Conservation (phyloP, 805 yeast genomes). For the Wickerhamiella vanderwaltii region DNA sequence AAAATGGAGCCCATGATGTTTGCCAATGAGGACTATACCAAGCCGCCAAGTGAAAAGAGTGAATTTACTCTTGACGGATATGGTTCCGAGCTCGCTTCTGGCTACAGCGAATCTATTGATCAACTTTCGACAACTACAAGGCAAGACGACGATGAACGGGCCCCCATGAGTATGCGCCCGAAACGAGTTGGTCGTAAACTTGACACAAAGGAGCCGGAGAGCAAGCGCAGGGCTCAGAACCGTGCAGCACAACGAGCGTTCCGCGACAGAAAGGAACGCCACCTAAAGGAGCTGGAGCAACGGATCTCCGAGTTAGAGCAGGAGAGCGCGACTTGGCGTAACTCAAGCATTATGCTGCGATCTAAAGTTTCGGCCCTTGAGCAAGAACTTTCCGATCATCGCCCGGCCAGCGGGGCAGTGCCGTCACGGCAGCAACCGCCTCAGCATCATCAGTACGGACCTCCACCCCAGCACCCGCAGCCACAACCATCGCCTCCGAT, state of each 20-base stretch:
- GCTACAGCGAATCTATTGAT: not conserved
- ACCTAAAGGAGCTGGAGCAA: slow-evolving; percentile 73
- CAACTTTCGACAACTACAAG: not conserved
- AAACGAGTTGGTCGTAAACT: slow-evolving; percentile 37
- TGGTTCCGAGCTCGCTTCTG: not conserved
- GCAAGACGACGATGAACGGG: slow-evolving; percentile 3
- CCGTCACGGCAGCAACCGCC: not conserved
- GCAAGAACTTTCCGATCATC: slow-evolving; percentile 38
- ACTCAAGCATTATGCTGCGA: slow-evolving; percentile 63
- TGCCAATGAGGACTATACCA: not conserved
- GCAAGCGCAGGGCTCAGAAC: slow-evolving; percentile 89
- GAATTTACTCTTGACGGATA: not conserved
- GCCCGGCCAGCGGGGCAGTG: not conserved
- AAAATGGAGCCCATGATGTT: slow-evolving; percentile 1
- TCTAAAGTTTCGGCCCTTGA: slow-evolving; percentile 66
- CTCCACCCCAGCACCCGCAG: not conserved
- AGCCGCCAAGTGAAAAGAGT: not conserved
- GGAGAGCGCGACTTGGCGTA: slow-evolving; percentile 51
- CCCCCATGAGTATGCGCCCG: slow-evolving; percentile 11
- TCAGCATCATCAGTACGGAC: not conserved
- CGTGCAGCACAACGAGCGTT: slow-evolving; percentile 98
- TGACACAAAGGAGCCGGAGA: slow-evolving; percentile 62
- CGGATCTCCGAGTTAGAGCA: slow-evolving; percentile 62
- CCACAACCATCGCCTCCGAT: not conserved
- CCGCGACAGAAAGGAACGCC: slow-evolving; percentile 82